Evolutionary conservation across 768 basidiomycete species (phyloP).

Genomic region (Obba rivulosa): DNA sequence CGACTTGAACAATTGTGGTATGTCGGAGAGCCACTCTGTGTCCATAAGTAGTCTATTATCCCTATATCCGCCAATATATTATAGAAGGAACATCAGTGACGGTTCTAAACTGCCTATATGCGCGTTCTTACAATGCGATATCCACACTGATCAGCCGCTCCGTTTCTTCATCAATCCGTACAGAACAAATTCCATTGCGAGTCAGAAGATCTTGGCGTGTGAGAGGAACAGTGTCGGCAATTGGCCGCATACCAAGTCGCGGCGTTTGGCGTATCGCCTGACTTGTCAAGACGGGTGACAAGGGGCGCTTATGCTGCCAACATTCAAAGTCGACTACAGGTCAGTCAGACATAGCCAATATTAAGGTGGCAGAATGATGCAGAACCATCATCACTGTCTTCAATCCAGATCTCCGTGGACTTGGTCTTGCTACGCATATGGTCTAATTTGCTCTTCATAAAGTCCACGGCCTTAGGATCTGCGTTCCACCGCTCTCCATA

Average conservation of each 20-base stretch:
- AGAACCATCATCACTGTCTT: conserved; percentile 20
- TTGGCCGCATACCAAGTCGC: conserved; percentile 28
- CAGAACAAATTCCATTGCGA: not conserved
- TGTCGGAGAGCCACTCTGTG: conserved; percentile 17
- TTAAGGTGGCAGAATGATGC: too few species aligned
- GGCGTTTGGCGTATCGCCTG: conserved; percentile 45
- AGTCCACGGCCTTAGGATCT: conserved; percentile 2
- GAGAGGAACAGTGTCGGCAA: conserved; percentile 25
- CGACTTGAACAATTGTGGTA: conserved; percentile 25
- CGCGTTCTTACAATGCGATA: conserved; percentile 35
- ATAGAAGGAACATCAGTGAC: not conserved
- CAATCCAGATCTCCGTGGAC: conserved; percentile 26
- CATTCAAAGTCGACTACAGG: not conserved
- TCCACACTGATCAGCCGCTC: conserved; percentile 20
- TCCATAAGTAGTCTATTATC: conserved; percentile 28
- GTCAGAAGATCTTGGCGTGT: conserved; percentile 5
- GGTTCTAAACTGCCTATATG: not conserved
- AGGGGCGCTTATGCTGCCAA: conserved; percentile 21
- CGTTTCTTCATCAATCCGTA: not conserved
- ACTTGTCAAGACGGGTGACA: conserved; percentile 42
- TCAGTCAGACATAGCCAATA: not conserved
- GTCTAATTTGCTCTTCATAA: conserved; percentile 14
- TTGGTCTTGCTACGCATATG: conserved; percentile 3
- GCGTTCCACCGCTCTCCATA: conserved; percentile 44
- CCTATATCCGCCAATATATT: conserved; percentile 15